Evolutionary conservation across 805 yeast genomes (phyloP).

Genomic region (Osmozyma mogii): DNA sequence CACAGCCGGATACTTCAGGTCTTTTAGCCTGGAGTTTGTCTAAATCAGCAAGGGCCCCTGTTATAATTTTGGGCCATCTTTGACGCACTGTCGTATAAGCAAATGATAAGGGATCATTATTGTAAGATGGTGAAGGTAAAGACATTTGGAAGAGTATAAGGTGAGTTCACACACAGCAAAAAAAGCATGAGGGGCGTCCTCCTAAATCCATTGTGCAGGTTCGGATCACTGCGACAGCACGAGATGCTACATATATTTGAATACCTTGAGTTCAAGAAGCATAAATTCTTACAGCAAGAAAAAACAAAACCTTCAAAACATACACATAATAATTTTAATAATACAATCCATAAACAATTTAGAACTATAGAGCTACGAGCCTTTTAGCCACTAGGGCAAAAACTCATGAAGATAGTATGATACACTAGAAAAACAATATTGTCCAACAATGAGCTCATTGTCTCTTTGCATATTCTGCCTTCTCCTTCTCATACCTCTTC

Average conservation of each 20-base stretch:
- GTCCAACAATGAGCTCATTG: constrained; percentile 9
- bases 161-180: too few species aligned
- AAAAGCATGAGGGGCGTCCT: too few species aligned
- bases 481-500: constrained; percentile 94
- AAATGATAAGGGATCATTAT: constrained; percentile 68
- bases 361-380: constrained; percentile 1
- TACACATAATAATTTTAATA: too few species aligned
- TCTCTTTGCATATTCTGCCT: constrained; percentile 68
- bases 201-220: too few species aligned
- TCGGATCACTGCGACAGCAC: too few species aligned
- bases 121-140: constrained; percentile 47
- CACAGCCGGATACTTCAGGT: constrained; percentile 28
- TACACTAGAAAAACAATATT: constrained; percentile 2
- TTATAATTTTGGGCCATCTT: constrained; percentile 84
- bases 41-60: constrained; percentile 61
- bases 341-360: constrained; percentile 4
- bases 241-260: too few species aligned
- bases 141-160: too few species aligned
- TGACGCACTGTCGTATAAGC: constrained; percentile 70
- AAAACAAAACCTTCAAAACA: too few species aligned
- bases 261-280: too few species aligned
- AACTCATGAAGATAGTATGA: constrained; percentile 1
- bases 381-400: background rate
- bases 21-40: constrained; percentile 17
- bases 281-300: too few species aligned